Percentiles rank a stretch among this genome's conserved stretches.
These are phyloP conservation scores for Pleurotus tuber-regium DNA, from an alignment of 768 basidiomycete genomes.

Conservation along the genomic window DNA sequence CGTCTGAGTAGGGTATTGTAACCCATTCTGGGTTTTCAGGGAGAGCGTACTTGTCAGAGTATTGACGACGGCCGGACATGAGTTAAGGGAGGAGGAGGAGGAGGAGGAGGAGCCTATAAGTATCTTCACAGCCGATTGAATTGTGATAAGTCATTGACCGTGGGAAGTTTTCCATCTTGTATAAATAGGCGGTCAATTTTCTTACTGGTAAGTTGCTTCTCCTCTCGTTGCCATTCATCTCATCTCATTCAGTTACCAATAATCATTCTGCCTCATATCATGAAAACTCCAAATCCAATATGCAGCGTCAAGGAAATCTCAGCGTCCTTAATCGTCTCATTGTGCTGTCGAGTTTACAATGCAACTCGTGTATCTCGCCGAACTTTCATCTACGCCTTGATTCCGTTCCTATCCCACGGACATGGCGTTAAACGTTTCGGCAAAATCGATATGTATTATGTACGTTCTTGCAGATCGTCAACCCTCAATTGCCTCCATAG, in stretches of 20 bases:
- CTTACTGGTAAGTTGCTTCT: no score
- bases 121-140: neutral
- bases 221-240: neutral
- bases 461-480: slow-evolving; percentile 59
- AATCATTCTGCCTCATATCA: neutral
- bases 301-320: neutral
- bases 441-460: slow-evolving; percentile 44
- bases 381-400: slow-evolving; percentile 63
- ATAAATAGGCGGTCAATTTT: no score
- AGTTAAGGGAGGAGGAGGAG: neutral
- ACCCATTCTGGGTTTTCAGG: slow-evolving; percentile 55
- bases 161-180: slow-evolving; percentile 2
- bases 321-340: neutral
- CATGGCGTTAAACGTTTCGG: slow-evolving; percentile 71
- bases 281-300: neutral
- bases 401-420: slow-evolving; percentile 34
- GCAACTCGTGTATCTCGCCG: slow-evolving; percentile 31
- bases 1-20: slow-evolving; percentile 64
- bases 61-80: slow-evolving; percentile 13
- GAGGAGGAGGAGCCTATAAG: neutral
- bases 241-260: neutral
- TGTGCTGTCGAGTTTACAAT: neutral
- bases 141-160: no score
- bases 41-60: slow-evolving; percentile 30
- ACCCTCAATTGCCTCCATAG: slow-evolving; percentile 33